These are phyloP conservation scores for Xylariaceae sp. DNA, from an alignment of 2,329 filamentous ascomycete species.

Conservation along the genomic window DNA sequence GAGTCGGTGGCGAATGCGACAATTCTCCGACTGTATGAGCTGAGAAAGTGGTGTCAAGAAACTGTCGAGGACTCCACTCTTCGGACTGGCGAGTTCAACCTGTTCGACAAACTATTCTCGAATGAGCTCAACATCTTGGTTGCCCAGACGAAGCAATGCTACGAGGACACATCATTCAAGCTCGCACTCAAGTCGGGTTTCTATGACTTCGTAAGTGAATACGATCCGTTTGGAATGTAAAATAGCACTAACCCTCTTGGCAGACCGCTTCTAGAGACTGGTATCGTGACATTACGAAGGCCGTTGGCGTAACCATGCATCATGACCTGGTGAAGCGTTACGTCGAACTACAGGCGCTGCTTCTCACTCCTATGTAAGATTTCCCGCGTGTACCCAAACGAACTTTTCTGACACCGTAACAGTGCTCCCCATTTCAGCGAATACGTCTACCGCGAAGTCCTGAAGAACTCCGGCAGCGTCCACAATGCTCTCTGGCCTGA, in stretches of 20 bases:
- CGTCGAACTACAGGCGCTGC: conserved; percentile 79
- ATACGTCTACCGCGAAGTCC: conserved; percentile 88
- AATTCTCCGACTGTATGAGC: conserved; percentile 71
- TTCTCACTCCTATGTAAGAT: conserved; percentile 67
- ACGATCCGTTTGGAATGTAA: not conserved
- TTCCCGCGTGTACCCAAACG: not conserved
- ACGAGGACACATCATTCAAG: conserved; percentile 78
- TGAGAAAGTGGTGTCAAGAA: conserved; percentile 92
- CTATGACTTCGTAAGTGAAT: conserved; percentile 66
- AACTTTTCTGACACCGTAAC: conserved; percentile 1
- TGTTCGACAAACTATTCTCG: conserved; percentile 86
- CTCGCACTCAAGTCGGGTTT: conserved; percentile 81
- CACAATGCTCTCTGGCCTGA: conserved; percentile 76
- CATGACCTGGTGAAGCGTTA: conserved; percentile 75
- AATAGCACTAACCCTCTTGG: conserved; percentile 86
- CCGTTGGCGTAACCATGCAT: conserved; percentile 75
- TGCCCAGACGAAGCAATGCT: conserved; percentile 75
- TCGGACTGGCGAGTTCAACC: conserved; percentile 77
- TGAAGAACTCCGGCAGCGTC: conserved; percentile 72
- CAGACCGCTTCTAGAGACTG: conserved; percentile 63
- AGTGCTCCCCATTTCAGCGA: conserved; percentile 87
- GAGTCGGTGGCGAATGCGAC: conserved; percentile 90
- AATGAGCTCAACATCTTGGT: conserved; percentile 89
- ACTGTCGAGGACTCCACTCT: conserved; percentile 57
- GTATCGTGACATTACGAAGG: conserved; percentile 54